Base-by-base conservation (phyloP, 805 yeast genomes). In the Yarrowia sp. region DNA sequence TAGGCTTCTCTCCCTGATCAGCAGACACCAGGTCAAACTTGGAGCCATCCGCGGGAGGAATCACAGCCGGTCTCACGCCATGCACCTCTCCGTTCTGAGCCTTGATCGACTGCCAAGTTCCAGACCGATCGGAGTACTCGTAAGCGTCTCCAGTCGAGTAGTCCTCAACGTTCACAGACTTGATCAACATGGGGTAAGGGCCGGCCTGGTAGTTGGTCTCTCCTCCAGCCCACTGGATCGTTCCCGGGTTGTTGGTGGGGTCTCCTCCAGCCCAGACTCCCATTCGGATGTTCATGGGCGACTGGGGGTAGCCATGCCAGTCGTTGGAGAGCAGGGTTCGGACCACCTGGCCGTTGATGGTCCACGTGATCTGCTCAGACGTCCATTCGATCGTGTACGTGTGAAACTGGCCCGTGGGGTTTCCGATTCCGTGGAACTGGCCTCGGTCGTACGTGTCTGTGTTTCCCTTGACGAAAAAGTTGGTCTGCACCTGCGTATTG, bases 351-450 rank as follows among this genome's bases (percentile, higher is more conserved):
- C 94, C 96, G 74, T 93, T 96, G 35, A 91, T 73, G 69, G 84
- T 85, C 92, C 96, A 93, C 9, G 84, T 81, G 49, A 89, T 79
- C 8, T 80, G 75, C 52, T 87, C 88, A 72, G 85, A 79, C 1
- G 88, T 86, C 97, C 97, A 92, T 72, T 92, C 97, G 68, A 93
- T 78, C 8, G 95, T 87, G 78, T 92, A 93, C 69, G 88, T 91
- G 77, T 90, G 93, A 78, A 77, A 90, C 26, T 82, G 79, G 3
- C 81, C 76, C 70, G 86, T 84, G 26, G 96, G 92, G 68, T 80
- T 79, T 14, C 79, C 74, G 11, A 65, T 53, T 9, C 78, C 73
- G 74, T 90, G 93, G 79, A 85, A 89, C 45, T 78, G 86, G 69
- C 97, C 97, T 74, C 97, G 84, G 75, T 90, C 91, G 75, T 89